Evolutionary conservation across 345 rosid genomes (phyloP).

Genomic region (Boechera retrofracta): DNA sequence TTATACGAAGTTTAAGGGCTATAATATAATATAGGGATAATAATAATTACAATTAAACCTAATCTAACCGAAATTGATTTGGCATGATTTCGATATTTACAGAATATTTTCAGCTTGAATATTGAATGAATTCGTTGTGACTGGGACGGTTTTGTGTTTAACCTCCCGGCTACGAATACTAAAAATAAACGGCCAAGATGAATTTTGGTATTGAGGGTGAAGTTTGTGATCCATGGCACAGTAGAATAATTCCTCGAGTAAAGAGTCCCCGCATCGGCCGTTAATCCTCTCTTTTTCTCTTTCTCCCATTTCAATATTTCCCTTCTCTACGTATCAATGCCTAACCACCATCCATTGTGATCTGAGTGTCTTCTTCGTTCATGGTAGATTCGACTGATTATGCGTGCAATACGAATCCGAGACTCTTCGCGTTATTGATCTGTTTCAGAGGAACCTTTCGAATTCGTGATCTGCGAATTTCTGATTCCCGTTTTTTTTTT

Average conservation of each 20-base stretch:
- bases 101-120: too few species aligned
- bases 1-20: too few species aligned
- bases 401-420: conserved; percentile 19
- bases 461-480: conserved; percentile 22
- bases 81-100: too few species aligned
- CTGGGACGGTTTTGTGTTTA: not conserved
- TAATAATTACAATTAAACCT: too few species aligned
- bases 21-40: too few species aligned
- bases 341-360: conserved; percentile 14
- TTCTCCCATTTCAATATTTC: not conserved
- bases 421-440: conserved; percentile 30
- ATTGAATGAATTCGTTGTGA: too few species aligned
- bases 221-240: not conserved
- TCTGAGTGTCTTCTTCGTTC: conserved; percentile 28
- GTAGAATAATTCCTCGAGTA: not conserved
- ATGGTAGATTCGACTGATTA: conserved; percentile 34
- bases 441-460: conserved; percentile 19
- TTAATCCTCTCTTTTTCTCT: conserved; percentile 47
- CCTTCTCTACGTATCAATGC: not conserved
- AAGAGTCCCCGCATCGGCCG: conserved; percentile 60
- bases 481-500: not conserved
- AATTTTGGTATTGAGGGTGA: not conserved
- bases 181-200: conserved; percentile 29
- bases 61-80: too few species aligned
- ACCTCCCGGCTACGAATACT: not conserved